Evolutionary conservation across 345 rosid species (phyloP).

Genomic region (Gossypium rotundifolium): DNA sequence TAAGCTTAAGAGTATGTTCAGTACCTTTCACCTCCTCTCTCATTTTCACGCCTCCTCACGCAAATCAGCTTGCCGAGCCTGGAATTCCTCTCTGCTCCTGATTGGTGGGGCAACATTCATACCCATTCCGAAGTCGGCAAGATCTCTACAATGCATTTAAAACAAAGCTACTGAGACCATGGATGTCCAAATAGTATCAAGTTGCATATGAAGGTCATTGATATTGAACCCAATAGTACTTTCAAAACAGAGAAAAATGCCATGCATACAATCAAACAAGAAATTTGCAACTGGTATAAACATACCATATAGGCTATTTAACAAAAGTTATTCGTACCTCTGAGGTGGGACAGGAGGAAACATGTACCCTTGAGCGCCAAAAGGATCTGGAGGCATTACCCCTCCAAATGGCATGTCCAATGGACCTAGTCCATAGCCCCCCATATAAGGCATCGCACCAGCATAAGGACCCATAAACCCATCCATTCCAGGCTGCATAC

Average conservation of each 20-base stretch:
- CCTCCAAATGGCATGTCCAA: slow-evolving; percentile 58
- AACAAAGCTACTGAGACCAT: neutral
- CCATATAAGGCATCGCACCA: slow-evolving; percentile 56
- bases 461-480: slow-evolving; percentile 48
- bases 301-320: slow-evolving; percentile 9
- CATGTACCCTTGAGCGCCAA: slow-evolving; percentile 54
- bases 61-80: slow-evolving; percentile 84
- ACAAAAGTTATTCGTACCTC: slow-evolving; percentile 30
- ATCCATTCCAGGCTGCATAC: slow-evolving; percentile 78
- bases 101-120: slow-evolving; percentile 67
- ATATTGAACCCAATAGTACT: neutral
- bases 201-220: neutral
- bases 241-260: neutral
- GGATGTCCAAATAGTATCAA: neutral
- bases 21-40: slow-evolving; percentile 76
- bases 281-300: neutral
- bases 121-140: slow-evolving; percentile 73
- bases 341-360: slow-evolving; percentile 57
- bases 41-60: slow-evolving; percentile 76
- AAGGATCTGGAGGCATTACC: slow-evolving; percentile 63
- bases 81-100: slow-evolving; percentile 88
- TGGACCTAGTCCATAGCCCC: slow-evolving; percentile 52
- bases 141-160: slow-evolving; percentile 50
- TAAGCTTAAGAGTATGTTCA: neutral
- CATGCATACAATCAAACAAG: neutral